Percentiles rank a stretch among this genome's conserved stretches.
These are phyloP conservation scores for Thecaphora frezii DNA, from an alignment of 1,284 basidiomycete genomes.

Conservation along the genomic window DNA sequence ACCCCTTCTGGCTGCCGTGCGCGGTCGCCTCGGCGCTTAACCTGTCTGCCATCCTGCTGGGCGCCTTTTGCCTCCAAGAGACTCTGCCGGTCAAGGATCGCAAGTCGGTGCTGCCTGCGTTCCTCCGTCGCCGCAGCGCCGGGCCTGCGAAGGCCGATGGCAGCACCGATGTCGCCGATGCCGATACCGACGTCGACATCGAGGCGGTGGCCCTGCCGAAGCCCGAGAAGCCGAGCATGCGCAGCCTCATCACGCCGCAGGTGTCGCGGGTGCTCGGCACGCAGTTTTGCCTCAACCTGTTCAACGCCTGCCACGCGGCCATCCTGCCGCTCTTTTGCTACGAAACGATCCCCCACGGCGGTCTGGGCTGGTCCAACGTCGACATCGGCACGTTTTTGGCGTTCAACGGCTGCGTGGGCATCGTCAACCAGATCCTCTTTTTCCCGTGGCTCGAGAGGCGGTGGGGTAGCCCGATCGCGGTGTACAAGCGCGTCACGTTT, in stretches of 20 bases:
- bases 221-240: too few species aligned
- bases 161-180: not conserved
- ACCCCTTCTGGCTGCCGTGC: conserved; percentile 60
- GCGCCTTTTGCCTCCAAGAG: conserved; percentile 58
- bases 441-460: conserved; percentile 35
- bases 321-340: conserved; percentile 47
- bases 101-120: too few species aligned
- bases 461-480: conserved; percentile 23
- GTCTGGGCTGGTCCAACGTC: conserved; percentile 20
- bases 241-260: conserved; percentile 2
- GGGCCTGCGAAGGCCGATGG: too few species aligned
- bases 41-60: conserved; percentile 47
- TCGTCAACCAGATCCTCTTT: conserved; percentile 35
- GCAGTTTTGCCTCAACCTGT: conserved; percentile 36
- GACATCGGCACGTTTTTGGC: conserved; percentile 44
- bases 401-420: conserved; percentile 28
- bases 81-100: conserved; percentile 34
- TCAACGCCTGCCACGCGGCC: conserved; percentile 36
- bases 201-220: too few species aligned
- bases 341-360: conserved; percentile 25
- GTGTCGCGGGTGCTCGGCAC: conserved; percentile 38
- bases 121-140: too few species aligned
- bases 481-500: conserved; percentile 24
- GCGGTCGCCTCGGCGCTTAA: conserved; percentile 53
- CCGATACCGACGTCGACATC: too few species aligned